Conservation (phyloP, 495 filamentous ascomycete genomes). For the Penicillium waksmanii region DNA sequence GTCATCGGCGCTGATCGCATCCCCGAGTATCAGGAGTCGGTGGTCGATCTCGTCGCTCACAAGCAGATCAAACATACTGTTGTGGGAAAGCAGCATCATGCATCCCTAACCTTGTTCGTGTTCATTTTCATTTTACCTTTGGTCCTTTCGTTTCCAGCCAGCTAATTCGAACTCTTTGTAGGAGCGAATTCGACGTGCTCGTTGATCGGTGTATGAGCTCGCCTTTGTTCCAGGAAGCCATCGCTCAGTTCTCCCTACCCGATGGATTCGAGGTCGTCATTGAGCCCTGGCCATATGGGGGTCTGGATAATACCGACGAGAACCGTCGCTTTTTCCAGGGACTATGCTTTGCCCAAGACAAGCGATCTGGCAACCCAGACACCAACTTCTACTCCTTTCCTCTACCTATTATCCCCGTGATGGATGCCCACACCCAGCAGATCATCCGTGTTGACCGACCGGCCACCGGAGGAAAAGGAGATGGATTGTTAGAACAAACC, state of each 20-base stretch:
- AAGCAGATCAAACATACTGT: slow-evolving; percentile 54
- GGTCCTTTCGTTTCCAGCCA: background rate
- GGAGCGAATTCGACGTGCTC: slow-evolving; percentile 65
- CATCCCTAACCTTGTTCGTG: slow-evolving; percentile 61
- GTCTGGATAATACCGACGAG: slow-evolving; percentile 57
- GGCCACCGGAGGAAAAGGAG: slow-evolving; percentile 51
- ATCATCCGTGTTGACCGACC: slow-evolving; percentile 61
- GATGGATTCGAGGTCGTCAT: slow-evolving; percentile 66
- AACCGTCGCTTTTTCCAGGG: slow-evolving; percentile 59
- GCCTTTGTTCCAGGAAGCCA: slow-evolving; percentile 61
- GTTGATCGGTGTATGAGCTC: slow-evolving; percentile 63
- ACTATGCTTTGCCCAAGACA: slow-evolving; percentile 52
- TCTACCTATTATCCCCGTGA: slow-evolving; percentile 74
- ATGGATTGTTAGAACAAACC: slow-evolving; percentile 41
- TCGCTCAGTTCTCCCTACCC: slow-evolving; percentile 64
- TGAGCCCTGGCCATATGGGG: slow-evolving; percentile 74
- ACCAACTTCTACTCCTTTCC: slow-evolving; percentile 83
- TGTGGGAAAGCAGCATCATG: slow-evolving; percentile 62
- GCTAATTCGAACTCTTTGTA: slow-evolving; percentile 19
- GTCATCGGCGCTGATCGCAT: slow-evolving; percentile 59
- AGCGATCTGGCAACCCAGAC: slow-evolving; percentile 43
- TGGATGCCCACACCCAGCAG: slow-evolving; percentile 68
- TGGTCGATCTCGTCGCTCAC: slow-evolving; percentile 59
- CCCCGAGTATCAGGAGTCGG: slow-evolving; percentile 62
- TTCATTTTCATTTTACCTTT: too few relatives aligned